Conservation (phyloP, 2,329 filamentous ascomycete species). For the Beauveria australis region DNA sequence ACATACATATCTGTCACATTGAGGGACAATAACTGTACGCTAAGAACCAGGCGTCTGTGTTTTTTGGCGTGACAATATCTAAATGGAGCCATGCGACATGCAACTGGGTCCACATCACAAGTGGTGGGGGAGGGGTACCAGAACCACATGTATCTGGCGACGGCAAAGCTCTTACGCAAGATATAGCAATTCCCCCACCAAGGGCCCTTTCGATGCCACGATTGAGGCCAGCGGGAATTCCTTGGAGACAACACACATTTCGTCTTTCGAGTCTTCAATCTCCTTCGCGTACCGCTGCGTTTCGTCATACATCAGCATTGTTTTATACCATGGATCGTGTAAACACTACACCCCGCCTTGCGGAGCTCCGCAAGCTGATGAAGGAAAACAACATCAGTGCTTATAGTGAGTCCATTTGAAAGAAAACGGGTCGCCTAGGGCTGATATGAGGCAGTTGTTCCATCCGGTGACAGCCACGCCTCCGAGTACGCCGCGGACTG, state of each 20-base stretch:
- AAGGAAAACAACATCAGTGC: slow-evolving; percentile 77
- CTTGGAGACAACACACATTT: slow-evolving; percentile 1
- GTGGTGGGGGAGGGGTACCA: slow-evolving; percentile 8
- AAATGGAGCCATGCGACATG: slow-evolving; percentile 1
- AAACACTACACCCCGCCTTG: slow-evolving; percentile 68
- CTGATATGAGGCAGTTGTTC: slow-evolving; percentile 57
- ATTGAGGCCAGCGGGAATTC: background rate
- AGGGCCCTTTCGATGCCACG: slow-evolving; percentile 5
- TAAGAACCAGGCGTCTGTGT: too few species aligned
- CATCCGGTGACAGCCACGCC: slow-evolving; percentile 93
- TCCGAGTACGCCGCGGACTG: slow-evolving; percentile 98
- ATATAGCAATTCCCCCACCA: slow-evolving; percentile 2
- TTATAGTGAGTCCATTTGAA: slow-evolving; percentile 57
- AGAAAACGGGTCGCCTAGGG: slow-evolving; percentile 11
- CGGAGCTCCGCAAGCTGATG: slow-evolving; percentile 77
- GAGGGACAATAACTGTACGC: too few species aligned
- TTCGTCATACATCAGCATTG: background rate
- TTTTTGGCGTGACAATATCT: too few species aligned
- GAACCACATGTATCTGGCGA: slow-evolving; percentile 5
- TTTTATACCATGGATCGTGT: slow-evolving; percentile 36
- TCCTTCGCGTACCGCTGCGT: background rate
- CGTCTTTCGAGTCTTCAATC: background rate
- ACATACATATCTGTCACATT: too few species aligned
- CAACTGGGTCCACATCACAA: slow-evolving; percentile 1
- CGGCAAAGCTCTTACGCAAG: background rate